A percentile compares a stretch with the other conserved stretches of the same genome.
Conservation (phyloP, 2,329 filamentous ascomycete genomes). For the Ophidiomyces ophidiicola region DNA sequence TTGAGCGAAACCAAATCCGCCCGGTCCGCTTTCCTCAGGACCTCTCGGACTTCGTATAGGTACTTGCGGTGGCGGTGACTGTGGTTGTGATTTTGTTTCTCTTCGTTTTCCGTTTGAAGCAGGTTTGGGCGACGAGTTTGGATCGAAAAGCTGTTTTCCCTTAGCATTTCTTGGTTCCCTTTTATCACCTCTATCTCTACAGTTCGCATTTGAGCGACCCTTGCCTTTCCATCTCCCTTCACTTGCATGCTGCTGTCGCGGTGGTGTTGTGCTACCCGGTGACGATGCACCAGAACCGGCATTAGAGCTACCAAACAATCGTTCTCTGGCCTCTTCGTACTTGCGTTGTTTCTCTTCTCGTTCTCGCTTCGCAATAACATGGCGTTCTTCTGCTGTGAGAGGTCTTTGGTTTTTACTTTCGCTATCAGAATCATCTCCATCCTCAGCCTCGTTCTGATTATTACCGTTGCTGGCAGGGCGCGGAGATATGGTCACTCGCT, state of each 20-base stretch:
- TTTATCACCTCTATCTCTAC: constrained; percentile 31
- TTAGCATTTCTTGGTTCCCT: constrained; percentile 31
- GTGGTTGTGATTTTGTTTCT: constrained; percentile 26
- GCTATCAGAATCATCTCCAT: constrained; percentile 32
- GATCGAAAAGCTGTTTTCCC: constrained; percentile 60
- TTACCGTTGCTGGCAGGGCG: neutral
- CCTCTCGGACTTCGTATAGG: constrained; percentile 63
- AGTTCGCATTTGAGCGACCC: constrained; percentile 17
- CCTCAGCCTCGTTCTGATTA: constrained; percentile 10
- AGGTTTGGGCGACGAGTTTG: constrained; percentile 55
- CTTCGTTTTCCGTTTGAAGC: constrained; percentile 40
- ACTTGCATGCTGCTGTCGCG: constrained; percentile 23
- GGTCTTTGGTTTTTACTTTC: constrained; percentile 35
- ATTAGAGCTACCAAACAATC: constrained; percentile 59
- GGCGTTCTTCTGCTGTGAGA: constrained; percentile 62
- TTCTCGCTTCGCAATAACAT: constrained; percentile 63
- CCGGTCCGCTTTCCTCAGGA: constrained; percentile 63
- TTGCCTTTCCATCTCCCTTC: constrained; percentile 37
- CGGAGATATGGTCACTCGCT: constrained; percentile 33
- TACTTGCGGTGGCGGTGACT: constrained; percentile 35
- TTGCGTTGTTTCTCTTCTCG: constrained; percentile 79
- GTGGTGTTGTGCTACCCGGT: constrained; percentile 50
- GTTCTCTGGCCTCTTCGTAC: constrained; percentile 78
- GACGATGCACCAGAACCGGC: constrained; percentile 40
- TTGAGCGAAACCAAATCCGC: constrained; percentile 62